Evolutionary conservation across 1,284 basidiomycete species (phyloP).

Genomic region (Ceratorhiza oryzae-sativae): DNA sequence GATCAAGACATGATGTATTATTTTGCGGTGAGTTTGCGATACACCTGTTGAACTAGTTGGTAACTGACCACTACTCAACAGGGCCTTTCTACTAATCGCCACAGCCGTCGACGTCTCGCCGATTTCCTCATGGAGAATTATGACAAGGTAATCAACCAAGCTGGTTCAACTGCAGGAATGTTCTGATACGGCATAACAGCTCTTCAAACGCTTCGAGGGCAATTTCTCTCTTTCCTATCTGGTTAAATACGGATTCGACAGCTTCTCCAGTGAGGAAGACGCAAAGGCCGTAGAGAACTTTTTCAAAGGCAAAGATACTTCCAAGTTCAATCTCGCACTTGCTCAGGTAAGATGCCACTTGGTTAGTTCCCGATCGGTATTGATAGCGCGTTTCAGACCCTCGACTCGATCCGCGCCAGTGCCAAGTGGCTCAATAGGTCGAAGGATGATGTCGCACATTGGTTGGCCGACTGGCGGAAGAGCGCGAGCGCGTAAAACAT

Average conservation of each 20-base stretch:
- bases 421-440: constrained; percentile 60
- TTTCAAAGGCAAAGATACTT: constrained; percentile 52
- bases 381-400: constrained; percentile 45
- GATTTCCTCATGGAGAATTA: constrained; percentile 67
- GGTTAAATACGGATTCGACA: constrained; percentile 65
- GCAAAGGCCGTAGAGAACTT: constrained; percentile 69
- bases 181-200: constrained; percentile 51
- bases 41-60: constrained; percentile 13
- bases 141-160: constrained; percentile 58
- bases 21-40: constrained; percentile 44
- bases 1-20: constrained; percentile 69
- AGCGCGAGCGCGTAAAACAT: not conserved
- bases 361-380: not conserved
- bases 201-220: constrained; percentile 74
- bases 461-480: constrained; percentile 43
- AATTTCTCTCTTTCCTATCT: constrained; percentile 63
- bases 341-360: constrained; percentile 50
- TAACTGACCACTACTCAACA: constrained; percentile 49
- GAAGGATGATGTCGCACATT: constrained; percentile 55
- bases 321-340: constrained; percentile 56
- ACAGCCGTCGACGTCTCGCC: constrained; percentile 52
- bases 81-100: constrained; percentile 57
- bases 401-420: constrained; percentile 59
- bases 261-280: constrained; percentile 74
- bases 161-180: not conserved